Evolutionary conservation across 805 yeast species (phyloP).

Genomic region (Yarrowia sp.): DNA sequence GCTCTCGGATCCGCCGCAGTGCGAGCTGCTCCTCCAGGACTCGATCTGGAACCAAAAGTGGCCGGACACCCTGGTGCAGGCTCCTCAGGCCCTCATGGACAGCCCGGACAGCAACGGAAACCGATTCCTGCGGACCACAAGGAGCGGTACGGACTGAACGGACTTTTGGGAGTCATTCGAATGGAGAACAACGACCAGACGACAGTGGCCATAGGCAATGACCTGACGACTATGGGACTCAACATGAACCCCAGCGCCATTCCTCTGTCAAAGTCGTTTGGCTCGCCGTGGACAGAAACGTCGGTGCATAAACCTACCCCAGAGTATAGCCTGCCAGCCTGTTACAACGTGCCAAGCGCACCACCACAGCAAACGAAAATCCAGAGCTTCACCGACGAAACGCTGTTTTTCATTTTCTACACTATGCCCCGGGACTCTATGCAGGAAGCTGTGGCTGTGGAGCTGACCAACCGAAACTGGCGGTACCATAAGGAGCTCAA

Average conservation of each 20-base stretch:
- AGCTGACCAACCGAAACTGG: conserved; percentile 91
- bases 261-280: conserved; percentile 60
- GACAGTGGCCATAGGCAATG: conserved; percentile 71
- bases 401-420: conserved; percentile 88
- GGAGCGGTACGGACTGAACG: conserved; percentile 66
- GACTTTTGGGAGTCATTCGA: conserved; percentile 56
- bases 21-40: conserved; percentile 18
- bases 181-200: conserved; percentile 64
- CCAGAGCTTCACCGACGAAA: conserved; percentile 74
- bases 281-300: conserved; percentile 95
- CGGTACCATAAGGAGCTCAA: conserved; percentile 92
- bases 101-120: conserved; percentile 19
- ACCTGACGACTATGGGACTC: conserved; percentile 63
- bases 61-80: conserved; percentile 22
- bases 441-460: conserved; percentile 92
- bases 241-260: conserved; percentile 49
- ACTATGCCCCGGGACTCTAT: conserved; percentile 88
- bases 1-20: conserved; percentile 32
- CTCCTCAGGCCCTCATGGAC: conserved; percentile 19
- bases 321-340: conserved; percentile 61
- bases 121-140: conserved; percentile 42
- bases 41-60: conserved; percentile 24
- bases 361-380: conserved; percentile 47
- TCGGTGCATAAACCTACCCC: conserved; percentile 90
- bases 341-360: conserved; percentile 46